Evolutionary conservation across 352 stramenopile species (phyloP).

Genomic region (Globisporangium takayamanum): DNA sequence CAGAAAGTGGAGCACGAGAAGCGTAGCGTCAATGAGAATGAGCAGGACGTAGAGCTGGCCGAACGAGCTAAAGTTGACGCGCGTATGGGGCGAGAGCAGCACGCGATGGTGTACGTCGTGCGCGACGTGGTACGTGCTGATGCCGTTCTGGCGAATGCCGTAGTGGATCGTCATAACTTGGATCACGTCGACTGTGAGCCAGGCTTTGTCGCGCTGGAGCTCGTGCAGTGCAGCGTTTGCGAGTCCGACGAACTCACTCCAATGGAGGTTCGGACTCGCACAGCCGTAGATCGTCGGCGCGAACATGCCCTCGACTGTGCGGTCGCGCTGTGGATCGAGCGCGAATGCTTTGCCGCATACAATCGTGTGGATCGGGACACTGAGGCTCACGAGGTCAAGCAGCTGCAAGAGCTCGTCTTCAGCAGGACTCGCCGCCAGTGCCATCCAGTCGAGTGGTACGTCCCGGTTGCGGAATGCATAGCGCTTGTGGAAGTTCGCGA

Average conservation of each 20-base stretch:
- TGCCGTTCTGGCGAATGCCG: slow-evolving; percentile 17
- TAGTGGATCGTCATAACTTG: slow-evolving; percentile 10
- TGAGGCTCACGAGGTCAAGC: slow-evolving; percentile 7
- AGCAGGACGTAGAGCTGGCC: slow-evolving; percentile 20
- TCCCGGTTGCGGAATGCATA: background rate
- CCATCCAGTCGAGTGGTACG: slow-evolving; percentile 4
- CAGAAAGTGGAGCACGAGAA: slow-evolving; percentile 17
- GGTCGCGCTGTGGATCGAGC: background rate
- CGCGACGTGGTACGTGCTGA: slow-evolving; percentile 13
- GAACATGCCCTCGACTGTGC: background rate
- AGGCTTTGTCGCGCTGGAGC: slow-evolving; percentile 4
- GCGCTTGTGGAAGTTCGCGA: slow-evolving; percentile 1
- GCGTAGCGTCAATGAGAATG: slow-evolving; percentile 13
- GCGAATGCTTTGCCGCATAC: background rate
- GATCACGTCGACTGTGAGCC: slow-evolving; percentile 17
- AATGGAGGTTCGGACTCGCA: background rate
- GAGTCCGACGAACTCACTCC: background rate
- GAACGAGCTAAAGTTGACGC: slow-evolving; percentile 16
- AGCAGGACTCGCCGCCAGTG: slow-evolving; percentile 1
- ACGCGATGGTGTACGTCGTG: background rate
- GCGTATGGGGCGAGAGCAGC: slow-evolving; percentile 3
- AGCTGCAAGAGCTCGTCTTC: slow-evolving; percentile 5
- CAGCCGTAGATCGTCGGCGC: background rate
- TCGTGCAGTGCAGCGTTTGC: no score
- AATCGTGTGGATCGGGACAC: slow-evolving; percentile 1